These are phyloP conservation scores for Pseudopithomyces chartarum DNA, from an alignment of 2,329 filamentous ascomycete species.

Conservation along the genomic window DNA sequence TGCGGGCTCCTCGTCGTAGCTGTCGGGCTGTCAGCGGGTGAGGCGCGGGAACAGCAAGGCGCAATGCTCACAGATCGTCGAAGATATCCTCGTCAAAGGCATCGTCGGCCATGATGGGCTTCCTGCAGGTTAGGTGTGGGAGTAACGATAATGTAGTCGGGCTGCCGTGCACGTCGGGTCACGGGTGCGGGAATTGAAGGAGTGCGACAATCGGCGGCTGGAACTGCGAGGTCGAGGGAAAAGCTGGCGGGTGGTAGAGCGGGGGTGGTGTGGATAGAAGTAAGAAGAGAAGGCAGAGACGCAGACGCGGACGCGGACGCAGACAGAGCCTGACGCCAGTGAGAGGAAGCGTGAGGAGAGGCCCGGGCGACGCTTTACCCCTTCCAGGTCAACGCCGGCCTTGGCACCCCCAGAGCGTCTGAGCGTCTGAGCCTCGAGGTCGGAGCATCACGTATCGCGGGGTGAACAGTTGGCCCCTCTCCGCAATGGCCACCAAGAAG, in stretches of 20 bases:
- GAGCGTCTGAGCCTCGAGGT: constrained; percentile 10
- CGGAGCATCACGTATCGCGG: constrained; percentile 21
- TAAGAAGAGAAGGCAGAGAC: background rate
- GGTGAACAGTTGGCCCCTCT: constrained; percentile 7
- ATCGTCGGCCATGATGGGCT: constrained; percentile 72
- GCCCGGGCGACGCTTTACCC: constrained; percentile 21
- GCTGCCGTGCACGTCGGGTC: constrained; percentile 4
- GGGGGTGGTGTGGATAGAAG: background rate
- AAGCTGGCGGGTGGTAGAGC: too few species aligned
- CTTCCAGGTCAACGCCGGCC: constrained; percentile 11
- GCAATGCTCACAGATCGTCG: constrained; percentile 77
- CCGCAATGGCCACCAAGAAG: constrained; percentile 51
- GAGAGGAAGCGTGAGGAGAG: constrained; percentile 20
- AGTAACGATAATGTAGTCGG: background rate
- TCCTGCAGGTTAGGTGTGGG: constrained; percentile 22
- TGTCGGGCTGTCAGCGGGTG: constrained; percentile 31
- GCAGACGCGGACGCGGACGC: background rate
- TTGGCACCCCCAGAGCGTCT: constrained; percentile 21
- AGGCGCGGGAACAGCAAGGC: background rate
- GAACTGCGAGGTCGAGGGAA: background rate
- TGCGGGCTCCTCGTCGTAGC: constrained; percentile 47
- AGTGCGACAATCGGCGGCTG: background rate
- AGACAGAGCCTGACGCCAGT: constrained; percentile 27
- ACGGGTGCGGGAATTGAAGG: background rate
- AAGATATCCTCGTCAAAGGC: constrained; percentile 94